phyloP scores from a whole-genome alignment of 768 basidiomycete genomes.

The Trametes maxima region DNA sequence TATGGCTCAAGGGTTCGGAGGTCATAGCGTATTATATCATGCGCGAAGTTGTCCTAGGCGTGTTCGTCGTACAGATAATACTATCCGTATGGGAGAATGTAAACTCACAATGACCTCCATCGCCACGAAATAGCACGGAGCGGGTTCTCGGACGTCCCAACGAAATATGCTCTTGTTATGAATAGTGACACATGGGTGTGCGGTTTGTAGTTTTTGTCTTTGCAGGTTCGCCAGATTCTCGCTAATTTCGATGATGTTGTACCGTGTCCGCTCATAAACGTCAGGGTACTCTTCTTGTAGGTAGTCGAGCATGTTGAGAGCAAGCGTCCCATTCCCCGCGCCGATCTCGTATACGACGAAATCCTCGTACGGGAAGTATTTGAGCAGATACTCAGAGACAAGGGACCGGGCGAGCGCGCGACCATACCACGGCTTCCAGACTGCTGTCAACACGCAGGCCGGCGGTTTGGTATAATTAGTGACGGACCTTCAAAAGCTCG shows the following conservation, averaged over 20 bases:
- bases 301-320: constrained; percentile 83
- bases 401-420: constrained; percentile 88
- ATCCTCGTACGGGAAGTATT: constrained; percentile 96
- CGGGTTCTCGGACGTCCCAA: constrained; percentile 72
- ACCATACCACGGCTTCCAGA: constrained; percentile 86
- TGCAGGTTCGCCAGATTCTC: constrained; percentile 75
- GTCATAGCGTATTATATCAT: constrained; percentile 93
- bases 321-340: constrained; percentile 96
- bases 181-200: constrained; percentile 70
- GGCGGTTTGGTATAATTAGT: not conserved
- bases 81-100: not conserved
- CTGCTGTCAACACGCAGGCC: not conserved
- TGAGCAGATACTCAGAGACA: constrained; percentile 88
- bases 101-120: constrained; percentile 90
- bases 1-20: constrained; percentile 75
- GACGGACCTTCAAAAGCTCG: constrained; percentile 89
- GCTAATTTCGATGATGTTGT: constrained; percentile 95
- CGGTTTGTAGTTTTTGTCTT: constrained; percentile 57
- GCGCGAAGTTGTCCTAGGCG: constrained; percentile 89
- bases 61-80: not conserved
- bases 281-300: constrained; percentile 79
- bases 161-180: constrained; percentile 83
- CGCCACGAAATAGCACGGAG: constrained; percentile 91
- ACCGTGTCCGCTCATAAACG: constrained; percentile 90
- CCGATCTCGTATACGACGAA: constrained; percentile 97